Percentiles rank a stretch among this genome's conserved stretches.
These are phyloP conservation scores for Anthoceros angustus DNA, from an alignment of 225 moss, liverwort and hornwort genomes.

Conservation along the genomic window DNA sequence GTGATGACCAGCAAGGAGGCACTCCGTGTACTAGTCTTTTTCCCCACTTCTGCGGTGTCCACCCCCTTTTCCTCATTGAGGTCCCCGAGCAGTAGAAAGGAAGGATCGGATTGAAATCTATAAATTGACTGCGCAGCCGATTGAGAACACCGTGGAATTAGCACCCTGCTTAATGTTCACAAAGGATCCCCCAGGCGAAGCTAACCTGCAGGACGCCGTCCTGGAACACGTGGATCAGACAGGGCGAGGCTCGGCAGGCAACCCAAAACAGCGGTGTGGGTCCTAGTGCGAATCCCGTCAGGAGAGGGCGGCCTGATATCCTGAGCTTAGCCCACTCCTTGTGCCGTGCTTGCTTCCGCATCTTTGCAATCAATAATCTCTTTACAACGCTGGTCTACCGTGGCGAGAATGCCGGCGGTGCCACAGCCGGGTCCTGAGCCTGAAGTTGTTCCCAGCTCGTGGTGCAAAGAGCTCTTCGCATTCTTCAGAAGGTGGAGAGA, in stretches of 20 bases:
- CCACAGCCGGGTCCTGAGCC: too few species aligned
- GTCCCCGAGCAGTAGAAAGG: conserved; percentile 29
- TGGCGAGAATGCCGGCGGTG: too few species aligned
- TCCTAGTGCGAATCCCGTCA: conserved; percentile 49
- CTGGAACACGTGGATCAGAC: conserved; percentile 50
- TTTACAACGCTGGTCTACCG: too few species aligned
- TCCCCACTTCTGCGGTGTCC: conserved; percentile 3
- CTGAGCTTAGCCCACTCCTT: conserved; percentile 38
- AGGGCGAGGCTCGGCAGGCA: conserved; percentile 48
- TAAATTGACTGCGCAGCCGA: conserved; percentile 26
- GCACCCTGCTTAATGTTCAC: not conserved
- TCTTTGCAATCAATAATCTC: not conserved
- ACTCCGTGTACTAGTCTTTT: conserved; percentile 10
- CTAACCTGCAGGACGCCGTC: conserved; percentile 41
- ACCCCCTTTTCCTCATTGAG: too few species aligned
- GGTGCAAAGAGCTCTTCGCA: too few species aligned
- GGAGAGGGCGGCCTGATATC: conserved; percentile 29
- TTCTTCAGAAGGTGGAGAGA: too few species aligned
- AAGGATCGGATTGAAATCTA: conserved; percentile 58
- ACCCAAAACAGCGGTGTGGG: conserved; percentile 50
- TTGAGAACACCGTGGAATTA: not conserved
- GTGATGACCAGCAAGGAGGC: conserved; percentile 53
- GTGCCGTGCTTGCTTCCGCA: conserved; percentile 3
- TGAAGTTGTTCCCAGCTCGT: too few species aligned
- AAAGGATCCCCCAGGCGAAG: not conserved